Evolutionary conservation across 441 rosid species (phyloP), one percentile per base, ranked within the genome.

Genomic region (Mallotus japonicus): DNA sequence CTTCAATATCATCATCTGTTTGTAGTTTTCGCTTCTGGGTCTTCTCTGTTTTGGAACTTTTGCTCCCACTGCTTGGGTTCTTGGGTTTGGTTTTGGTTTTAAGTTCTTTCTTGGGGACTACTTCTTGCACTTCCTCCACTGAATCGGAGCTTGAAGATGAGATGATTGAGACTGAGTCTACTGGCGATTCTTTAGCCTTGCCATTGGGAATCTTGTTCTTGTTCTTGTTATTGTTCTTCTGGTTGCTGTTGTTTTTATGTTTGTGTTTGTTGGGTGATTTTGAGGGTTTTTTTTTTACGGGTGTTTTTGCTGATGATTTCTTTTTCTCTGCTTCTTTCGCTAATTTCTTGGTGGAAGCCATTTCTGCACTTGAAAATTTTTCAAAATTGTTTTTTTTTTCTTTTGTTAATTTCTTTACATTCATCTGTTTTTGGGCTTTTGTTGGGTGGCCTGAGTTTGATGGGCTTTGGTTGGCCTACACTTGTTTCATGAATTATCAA

Each of bases 131-230:
- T 50, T 65, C 64, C 28, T 75, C 73, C 4, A 50, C 15, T 3
- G 87, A 79, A 34, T 63, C 84, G 58, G 63, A 59, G 77, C 83
- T 82, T 28, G 92, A 83, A 37, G 85, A 78, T 19, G 83, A 71
- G 50, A 65, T 65, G 64, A 54, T 73, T 53, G 62, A 5, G 72
- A 72, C 50, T 73, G 77, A 5, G 74, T 69, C 54, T 73, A 76
- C 77, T 9, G 79, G 34, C 2, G 70, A 56, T 73, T 80, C 79
- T 24, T 70, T 70, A 15, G 49, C 69, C 64, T 20, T 73, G 51
- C 75, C 86, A 67, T 83, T 77, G 20, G 47, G 47, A 67, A 54
- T 44, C 53, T 70, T 77, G 70, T 80, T 34, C 40, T 34, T 78
- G 40, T 62, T 72, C 14, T 40, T 57, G 32, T 67, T 67, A 24